Conservation (phyloP, 2,329 filamentous ascomycete species). For the Plectosphaerella sp. region DNA sequence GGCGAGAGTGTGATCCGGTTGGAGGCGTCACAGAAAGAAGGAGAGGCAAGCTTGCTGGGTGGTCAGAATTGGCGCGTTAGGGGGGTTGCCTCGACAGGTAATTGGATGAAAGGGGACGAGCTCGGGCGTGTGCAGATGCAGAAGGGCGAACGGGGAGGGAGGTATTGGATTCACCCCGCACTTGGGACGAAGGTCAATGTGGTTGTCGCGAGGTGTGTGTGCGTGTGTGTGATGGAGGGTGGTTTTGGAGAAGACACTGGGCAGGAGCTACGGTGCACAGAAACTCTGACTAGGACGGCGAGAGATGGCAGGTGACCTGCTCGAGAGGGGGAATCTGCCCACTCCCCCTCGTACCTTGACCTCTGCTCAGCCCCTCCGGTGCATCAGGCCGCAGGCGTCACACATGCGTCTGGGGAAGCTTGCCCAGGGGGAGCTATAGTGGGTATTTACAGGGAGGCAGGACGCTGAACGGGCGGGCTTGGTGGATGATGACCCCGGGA, state of each 20-base stretch:
- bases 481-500: too few species aligned
- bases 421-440: too few species aligned
- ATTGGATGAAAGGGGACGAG: constrained; percentile 18
- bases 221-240: constrained; percentile 1
- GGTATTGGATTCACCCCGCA: constrained; percentile 10
- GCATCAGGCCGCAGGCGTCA: too few species aligned
- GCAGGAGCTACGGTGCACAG: too few species aligned
- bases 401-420: too few species aligned
- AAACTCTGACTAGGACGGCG: background rate
- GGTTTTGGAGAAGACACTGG: background rate
- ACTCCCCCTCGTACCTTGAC: too few species aligned
- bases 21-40: background rate
- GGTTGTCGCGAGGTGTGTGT: constrained; percentile 1
- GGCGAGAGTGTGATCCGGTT: background rate
- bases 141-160: background rate
- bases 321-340: background rate
- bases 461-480: too few species aligned
- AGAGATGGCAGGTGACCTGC: background rate
- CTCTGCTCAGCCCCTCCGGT: too few species aligned
- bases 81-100: constrained; percentile 22
- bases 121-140: background rate
- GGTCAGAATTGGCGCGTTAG: constrained; percentile 8
- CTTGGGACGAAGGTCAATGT: background rate
- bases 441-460: too few species aligned
- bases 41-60: background rate